Percentiles rank a stretch among this genome's conserved stretches.
Conservation (phyloP, 2,329 filamentous ascomycete species). For the Pyrenophora graminea region DNA sequence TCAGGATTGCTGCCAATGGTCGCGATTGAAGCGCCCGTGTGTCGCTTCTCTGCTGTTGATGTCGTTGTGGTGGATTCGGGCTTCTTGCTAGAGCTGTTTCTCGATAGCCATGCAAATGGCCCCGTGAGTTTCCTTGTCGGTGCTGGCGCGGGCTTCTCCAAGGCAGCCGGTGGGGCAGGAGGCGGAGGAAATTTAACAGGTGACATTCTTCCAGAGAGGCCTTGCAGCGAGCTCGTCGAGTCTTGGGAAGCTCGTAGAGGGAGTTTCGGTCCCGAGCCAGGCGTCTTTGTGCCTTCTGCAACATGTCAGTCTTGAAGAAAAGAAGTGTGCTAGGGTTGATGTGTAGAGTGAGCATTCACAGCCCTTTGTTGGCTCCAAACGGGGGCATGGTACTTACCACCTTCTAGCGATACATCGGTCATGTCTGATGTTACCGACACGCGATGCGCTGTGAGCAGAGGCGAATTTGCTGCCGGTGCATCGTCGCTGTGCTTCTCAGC, state of each 20-base stretch:
- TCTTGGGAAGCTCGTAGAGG: constrained; percentile 56
- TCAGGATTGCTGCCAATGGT: constrained; percentile 82
- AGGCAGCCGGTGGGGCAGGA: constrained; percentile 34
- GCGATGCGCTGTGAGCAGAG: constrained; percentile 57
- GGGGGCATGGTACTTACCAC: constrained; percentile 53
- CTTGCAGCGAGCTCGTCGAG: constrained; percentile 57
- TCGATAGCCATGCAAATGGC: constrained; percentile 44
- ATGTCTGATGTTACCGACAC: constrained; percentile 61
- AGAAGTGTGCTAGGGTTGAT: not conserved
- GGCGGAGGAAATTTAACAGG: constrained; percentile 58
- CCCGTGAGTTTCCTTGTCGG: constrained; percentile 74
- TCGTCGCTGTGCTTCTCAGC: constrained; percentile 19
- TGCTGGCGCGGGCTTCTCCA: constrained; percentile 35
- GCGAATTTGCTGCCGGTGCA: constrained; percentile 52
- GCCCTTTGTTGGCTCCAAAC: constrained; percentile 5
- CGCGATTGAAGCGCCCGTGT: constrained; percentile 78
- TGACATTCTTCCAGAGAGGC: constrained; percentile 72
- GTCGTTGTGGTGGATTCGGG: constrained; percentile 62
- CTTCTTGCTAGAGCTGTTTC: constrained; percentile 60
- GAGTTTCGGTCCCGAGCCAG: constrained; percentile 55
- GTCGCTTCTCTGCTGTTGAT: constrained; percentile 62
- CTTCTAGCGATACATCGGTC: constrained; percentile 67
- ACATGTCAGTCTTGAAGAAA: constrained; percentile 20
- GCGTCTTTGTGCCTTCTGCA: constrained; percentile 34
- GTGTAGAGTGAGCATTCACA: not conserved